Conservation (phyloP, 177 flowering plant genomes). For the Vitis hybrid region DNA sequence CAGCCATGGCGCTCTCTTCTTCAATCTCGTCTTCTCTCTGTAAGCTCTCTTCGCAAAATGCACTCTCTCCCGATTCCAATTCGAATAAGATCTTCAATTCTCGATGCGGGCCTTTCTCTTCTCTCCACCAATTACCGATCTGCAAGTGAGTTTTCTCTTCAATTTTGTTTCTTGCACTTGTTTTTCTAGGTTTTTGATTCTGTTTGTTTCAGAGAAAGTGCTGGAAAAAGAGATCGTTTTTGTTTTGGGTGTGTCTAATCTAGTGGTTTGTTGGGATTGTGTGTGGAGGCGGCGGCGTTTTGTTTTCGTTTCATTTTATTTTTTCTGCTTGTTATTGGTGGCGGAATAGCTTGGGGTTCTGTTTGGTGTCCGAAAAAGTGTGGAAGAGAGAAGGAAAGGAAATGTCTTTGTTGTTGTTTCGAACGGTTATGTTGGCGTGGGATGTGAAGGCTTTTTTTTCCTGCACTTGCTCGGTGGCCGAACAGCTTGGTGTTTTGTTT, state of each 20-base stretch:
- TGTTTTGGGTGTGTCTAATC: too few species aligned
- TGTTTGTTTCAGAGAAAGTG: too few species aligned
- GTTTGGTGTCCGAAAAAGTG: constrained; percentile 5
- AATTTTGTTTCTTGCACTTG: not conserved
- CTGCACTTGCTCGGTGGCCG: too few species aligned
- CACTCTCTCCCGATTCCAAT: constrained; percentile 11
- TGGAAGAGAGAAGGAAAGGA: not conserved
- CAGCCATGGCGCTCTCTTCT: constrained; percentile 25
- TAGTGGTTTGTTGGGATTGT: too few species aligned
- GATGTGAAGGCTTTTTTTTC: too few species aligned
- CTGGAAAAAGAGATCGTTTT: too few species aligned
- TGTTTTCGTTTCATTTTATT: too few species aligned
- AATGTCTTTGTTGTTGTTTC: too few species aligned
- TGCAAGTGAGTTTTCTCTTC: constrained; percentile 10
- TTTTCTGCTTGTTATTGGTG: too few species aligned
- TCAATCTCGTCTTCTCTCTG: constrained; percentile 14
- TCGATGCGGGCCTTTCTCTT: constrained; percentile 4
- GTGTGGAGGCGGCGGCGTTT: too few species aligned
- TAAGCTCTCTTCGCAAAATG: constrained; percentile 4
- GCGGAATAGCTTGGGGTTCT: not conserved
- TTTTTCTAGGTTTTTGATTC: not conserved
- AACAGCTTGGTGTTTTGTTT: too few species aligned
- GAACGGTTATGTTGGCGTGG: too few species aligned
- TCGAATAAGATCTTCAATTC: constrained; percentile 5
- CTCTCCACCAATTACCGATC: not conserved